Evolutionary conservation across 306 rosid genomes (phyloP), one percentile per base, ranked within the genome.

Genomic region (Acmispon strigosus): DNA sequence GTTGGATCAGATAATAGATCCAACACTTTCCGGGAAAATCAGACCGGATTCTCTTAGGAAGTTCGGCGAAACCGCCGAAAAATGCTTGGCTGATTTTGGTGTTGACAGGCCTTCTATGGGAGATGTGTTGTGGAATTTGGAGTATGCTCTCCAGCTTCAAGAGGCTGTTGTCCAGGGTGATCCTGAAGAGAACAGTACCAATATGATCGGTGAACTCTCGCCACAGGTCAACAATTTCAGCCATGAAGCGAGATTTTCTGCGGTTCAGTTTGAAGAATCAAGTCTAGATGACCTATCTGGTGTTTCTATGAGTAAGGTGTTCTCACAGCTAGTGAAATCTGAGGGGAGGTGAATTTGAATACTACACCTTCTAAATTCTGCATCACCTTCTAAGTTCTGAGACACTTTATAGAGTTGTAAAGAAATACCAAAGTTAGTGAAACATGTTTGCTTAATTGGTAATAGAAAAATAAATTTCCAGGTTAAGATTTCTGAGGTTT

Each of bases 251-350:
- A 78, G 83, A n/a, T n/a, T n/a, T n/a, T n/a, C n/a, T n/a, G n/a
- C n/a, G n/a, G n/a, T n/a, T n/a, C n/a, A n/a, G n/a, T n/a, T n/a
- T n/a, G n/a, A n/a, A n/a, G n/a, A n/a, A n/a, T n/a, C n/a, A n/a
- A n/a, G n/a, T 27, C 83, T 83, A 6, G 87, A 91, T 59, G 99
- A 90, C 78, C 94, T 94, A 5, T 90, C 97, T 1, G 97, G 98
- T 41, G 96, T 89, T 77, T 94, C 98, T 15, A 90, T 94, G 97
- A 94, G 98, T 73, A 86, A 66, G 73, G 97, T 93, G 15, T 93
- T 93, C 92, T 90, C 98, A 2, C 97, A 93, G 85, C 84, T 94
- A 78, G 96, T 94, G 77, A 94, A 94, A 41, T 94, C 98, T 4
- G 98, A 94, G 70, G 98, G 98, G 50, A 81, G 98, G 86, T 94